Evolutionary conservation across 257 asterid species (phyloP), one percentile per base, ranked within the genome.

Genomic region (Nicotiana tomentosiformis): DNA sequence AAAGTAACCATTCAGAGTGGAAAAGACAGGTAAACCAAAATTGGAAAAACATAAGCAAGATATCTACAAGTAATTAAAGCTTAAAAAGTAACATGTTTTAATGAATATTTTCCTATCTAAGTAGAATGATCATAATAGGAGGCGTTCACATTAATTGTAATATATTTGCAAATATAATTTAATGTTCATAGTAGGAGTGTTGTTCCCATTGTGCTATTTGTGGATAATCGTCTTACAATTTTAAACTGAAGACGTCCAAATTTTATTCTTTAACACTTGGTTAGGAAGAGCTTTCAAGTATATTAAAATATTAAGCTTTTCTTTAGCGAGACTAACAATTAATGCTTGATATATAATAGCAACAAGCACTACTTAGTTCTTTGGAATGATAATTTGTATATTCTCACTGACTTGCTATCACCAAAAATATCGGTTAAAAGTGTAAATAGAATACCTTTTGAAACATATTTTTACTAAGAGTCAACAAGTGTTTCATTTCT

Each of bases 131-230:
- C 32, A 69, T 10, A 37, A 37, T 0, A 35, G 77, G 23, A 68
- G 77, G 77, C 9, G 26, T 37, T 35, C 77, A 68, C 30, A 67
- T 67, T 33, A 17, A 67, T 23, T 66, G 33, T 5, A 15, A 3
- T 0, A 66, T 30, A 66, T 66, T 43, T 14, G 11, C 33, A 66
- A 4, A 14, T 66, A 32, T 6, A 32, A 15, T 66, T 32, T 66
- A 0, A 0, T 67, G 0, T 17, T 33, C 2, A 9, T 43, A 43
- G 3, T 60, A n/a, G 4, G 15, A 33, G 0, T 43, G 51, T 33
- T 67, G 11, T 67, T 33, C 7, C 10, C 6, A 14, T 65, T 3
- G 2, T 65, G 11, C 3, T 35, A 18, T 68, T 68, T 18, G 23
- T 18, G 2, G 29, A 35, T 68, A 68, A 35, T 55, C 9, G 10